These are phyloP conservation scores for Paraphaeosphaeria minitans DNA, from an alignment of 2,329 filamentous ascomycete genomes.

Conservation along the genomic window DNA sequence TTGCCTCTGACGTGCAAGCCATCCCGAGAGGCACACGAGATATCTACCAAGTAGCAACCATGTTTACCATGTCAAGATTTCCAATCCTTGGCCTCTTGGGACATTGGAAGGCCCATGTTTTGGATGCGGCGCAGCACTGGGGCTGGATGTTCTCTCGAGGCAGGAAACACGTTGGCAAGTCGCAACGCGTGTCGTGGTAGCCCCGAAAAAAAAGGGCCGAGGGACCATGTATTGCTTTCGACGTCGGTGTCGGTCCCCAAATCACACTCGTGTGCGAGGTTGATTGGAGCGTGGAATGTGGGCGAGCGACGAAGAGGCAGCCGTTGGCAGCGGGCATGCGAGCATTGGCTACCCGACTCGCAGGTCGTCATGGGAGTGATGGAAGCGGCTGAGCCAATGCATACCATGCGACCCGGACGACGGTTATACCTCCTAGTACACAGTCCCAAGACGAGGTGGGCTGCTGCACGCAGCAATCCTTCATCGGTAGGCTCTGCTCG, in stretches of 20 bases:
- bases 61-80: too few species aligned
- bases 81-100: constrained; percentile 3
- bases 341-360: not conserved
- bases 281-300: not conserved
- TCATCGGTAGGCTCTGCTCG: not conserved
- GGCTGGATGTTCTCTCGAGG: not conserved
- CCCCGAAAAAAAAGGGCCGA: not conserved
- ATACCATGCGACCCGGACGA: not conserved
- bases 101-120: not conserved
- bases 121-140: not conserved
- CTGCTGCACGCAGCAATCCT: not conserved
- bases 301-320: not conserved
- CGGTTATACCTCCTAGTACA: not conserved
- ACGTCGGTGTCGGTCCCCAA: not conserved
- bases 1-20: not conserved
- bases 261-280: not conserved
- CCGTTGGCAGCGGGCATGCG: not conserved
- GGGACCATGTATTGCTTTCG: not conserved
- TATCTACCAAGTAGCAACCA: not conserved
- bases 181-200: not conserved
- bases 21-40: not conserved
- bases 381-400: not conserved
- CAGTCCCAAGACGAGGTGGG: not conserved
- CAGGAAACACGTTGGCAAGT: not conserved
- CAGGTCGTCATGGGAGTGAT: not conserved